Base-by-base conservation (phyloP, 176 grass and related monocot species). In the Carex cristatella region DNA sequence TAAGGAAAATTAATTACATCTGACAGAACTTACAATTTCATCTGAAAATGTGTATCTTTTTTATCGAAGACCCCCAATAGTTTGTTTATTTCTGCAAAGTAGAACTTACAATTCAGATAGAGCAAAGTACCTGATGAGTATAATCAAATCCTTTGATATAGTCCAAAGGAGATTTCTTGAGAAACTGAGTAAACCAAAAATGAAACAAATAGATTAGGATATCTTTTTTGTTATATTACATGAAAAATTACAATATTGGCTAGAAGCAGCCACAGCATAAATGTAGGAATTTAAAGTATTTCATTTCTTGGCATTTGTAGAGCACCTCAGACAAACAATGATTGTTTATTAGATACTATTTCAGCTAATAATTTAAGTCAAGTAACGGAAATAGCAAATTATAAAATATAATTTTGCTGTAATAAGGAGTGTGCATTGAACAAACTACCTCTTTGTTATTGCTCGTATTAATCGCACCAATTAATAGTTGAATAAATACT, bases 401-500 rank as follows among this genome's bases (percentile, higher is more conserved):
- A n/a, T 28, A 44, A 64, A 46, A 35, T 82, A 65, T 6, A 27
- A 40, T 23, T 81, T 44, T 65, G 33, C 7, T 64, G 6, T 11
- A 3, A 5, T 65, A 65, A 81, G 3, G 33, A 65, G 59, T 13
- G 35, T 65, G 55, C 14, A 82, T 48, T 27, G 37, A 48, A 81
- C 61, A 86, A 83, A 61, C 59, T 81, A 94, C 95, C 92, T 93
- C 91, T 69, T 92, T 95, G 68, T 61, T 88, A 83, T 79, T 88
- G 80, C 86, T 91, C 51, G 23, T 66, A 54, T 79, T 85, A 86
- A 60, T 62, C 27, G 81, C 86, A 83, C 78, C 91, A 76, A 98
- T 77, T 64, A 98, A 83, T 72, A 94, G 30, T 88, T 98, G 95
- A 79, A 98, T 81, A 88, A 95, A 98, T 19, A 61, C 40, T 61